Base-by-base conservation (phyloP, 2,329 filamentous ascomycete genomes). In the Beauveria varroae region DNA sequence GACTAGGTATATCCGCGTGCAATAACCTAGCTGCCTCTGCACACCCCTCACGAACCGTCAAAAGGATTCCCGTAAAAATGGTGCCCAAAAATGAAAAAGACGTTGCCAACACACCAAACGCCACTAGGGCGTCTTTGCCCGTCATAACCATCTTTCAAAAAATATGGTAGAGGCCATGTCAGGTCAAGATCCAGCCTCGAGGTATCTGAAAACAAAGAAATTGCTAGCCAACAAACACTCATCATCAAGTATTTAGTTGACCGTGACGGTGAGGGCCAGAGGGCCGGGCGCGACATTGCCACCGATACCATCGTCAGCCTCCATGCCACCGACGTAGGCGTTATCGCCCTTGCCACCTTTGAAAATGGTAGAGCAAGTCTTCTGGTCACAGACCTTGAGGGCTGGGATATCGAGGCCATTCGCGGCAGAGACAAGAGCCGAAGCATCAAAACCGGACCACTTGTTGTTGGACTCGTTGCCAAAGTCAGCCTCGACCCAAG, bases 401-500 rank as follows among this genome's bases (percentile, higher is more conserved):
- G 71, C 73, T 24, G 70, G 72, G 57, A 75, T 73, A 20, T 61
- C 5, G 16, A 72, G 65, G 61, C 64, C 63, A 57, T 66, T 64
- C 30, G 67, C 63, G 66, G 75, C 72, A 34, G 79, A 71, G 47
- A 81, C 78, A 10, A 83, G 74, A 62, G 75, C 75, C 5, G 79
- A 82, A 64, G 76, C 79, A 61, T 83, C 81, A 62, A 76, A 78
- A 46, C 81, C 81, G 3, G 77, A 81, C 76, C 77, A 81, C 60
- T 68, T 72, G n/a, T 66, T 60, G 76, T 83, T 83, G 71, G 70
- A 70, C 0, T 64, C 41, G 72, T 75, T 78, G 63, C 65, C 77
- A 52, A 77, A 76, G 72, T 83, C 81, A 58, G 76, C 78, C 74
- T 83, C 81, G 69, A 75, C 65, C 80, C 81, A 83, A 61, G 75